Base-by-base conservation (phyloP, 805 yeast genomes). In the Pichia exigua region DNA sequence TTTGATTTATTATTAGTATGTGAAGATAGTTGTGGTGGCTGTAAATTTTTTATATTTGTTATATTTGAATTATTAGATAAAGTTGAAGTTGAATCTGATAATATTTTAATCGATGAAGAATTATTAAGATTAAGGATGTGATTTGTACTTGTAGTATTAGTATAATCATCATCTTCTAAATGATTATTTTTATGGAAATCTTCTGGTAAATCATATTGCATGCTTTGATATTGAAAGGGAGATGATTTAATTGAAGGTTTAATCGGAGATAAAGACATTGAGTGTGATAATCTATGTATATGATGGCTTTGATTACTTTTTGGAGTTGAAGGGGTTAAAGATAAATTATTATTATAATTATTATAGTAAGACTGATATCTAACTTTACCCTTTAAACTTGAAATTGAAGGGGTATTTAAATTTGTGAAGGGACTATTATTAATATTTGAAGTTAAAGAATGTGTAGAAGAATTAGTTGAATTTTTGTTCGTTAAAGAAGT, bases 201-300 rank as follows among this genome's bases (percentile, higher is more conserved):
- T 30, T 62, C 60, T 12, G 70, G 66, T n/a, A 66, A 57, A 42
- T 68, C 71, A 51, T 68, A 68, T 2, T 54, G 50, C 42, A 62
- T 50, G 20, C 68, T 55, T 51, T 68, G 69, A 55, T 63, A 68
- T 48, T 66, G 65, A 55, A 68, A 68, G 10, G 70, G 71, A 47
- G 56, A 61, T 2, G 39, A 35, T 46, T 56, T 58, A 12, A 42
- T 27, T n/a, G n/a, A 13, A 15, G 48, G 46, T 38, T 50, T 50
- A 22, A 46, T 46, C 10, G 53, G 53, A 18, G 53, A 50, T 39
- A 50, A 18, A 6, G 68, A 63, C 32, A 61, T 55, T 8, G 67
- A 63, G 38, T 59, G 53, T n/a, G 62, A 55, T 17, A 47, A 43
- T 26, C 45, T 46, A 39, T 42, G 50, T 4, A 38, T 56, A 49